A percentile compares a stretch with the other conserved stretches of the same genome.
Conservation (phyloP, 371 early-diverging fungal species). For the Syncephalastrum sp. region DNA sequence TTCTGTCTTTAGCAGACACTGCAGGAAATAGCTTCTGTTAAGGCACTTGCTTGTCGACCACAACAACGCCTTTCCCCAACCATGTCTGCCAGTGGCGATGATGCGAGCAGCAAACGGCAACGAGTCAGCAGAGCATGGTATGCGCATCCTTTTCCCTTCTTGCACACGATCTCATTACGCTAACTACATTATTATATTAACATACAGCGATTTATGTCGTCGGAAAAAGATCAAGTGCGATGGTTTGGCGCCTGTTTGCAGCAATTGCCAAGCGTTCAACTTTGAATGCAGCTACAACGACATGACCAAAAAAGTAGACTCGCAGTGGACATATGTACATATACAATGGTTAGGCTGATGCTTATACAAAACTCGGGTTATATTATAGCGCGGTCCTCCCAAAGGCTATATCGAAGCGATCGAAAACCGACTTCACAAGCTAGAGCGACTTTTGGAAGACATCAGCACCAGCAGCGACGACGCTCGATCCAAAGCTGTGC, state of each 20-base stretch:
- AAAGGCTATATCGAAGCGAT: slow-evolving; percentile 78
- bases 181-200: not conserved
- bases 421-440: slow-evolving; percentile 62
- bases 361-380: not conserved
- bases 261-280: slow-evolving; percentile 42
- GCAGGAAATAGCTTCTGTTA: not conserved
- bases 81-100: slow-evolving; percentile 15
- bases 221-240: slow-evolving; percentile 72
- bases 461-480: slow-evolving; percentile 49
- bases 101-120: slow-evolving; percentile 15
- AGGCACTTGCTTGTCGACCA: not conserved
- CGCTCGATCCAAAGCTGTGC: slow-evolving; percentile 47
- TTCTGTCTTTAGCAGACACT: not conserved
- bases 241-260: slow-evolving; percentile 53
- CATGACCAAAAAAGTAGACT: slow-evolving; percentile 43
- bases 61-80: slow-evolving; percentile 8
- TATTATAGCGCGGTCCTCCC: slow-evolving; percentile 59
- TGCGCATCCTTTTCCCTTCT: slow-evolving; percentile 2
- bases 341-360: not conserved
- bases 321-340: not conserved
- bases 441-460: slow-evolving; percentile 60
- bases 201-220: slow-evolving; percentile 54
- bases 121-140: slow-evolving; percentile 28
- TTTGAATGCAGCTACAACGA: slow-evolving; percentile 46
- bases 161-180: not conserved